Base-by-base conservation (phyloP, 2,329 filamentous ascomycete species). In the Chaetomium olivaceum region DNA sequence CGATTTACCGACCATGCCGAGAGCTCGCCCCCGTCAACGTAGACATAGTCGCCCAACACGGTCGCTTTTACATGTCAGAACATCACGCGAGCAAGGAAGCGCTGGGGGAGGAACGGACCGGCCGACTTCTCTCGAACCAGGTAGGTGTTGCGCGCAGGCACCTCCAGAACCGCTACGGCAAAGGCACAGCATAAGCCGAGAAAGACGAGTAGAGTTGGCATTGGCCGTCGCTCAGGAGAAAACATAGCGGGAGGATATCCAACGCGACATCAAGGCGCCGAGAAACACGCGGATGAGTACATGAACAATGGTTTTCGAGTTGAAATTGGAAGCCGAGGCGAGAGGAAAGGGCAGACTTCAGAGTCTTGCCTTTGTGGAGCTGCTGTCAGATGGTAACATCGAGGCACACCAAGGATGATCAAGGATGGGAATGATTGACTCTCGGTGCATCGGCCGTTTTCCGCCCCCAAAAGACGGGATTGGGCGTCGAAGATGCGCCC, bases 21-120 rank as follows among this genome's bases (percentile, higher is more conserved):
- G 3, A 71, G 21, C 50, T 70, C 65, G 8, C 69, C 69, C 5
- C 69, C 69, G n/a, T 70, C 68, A 16, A 71, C 58, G 58, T 71
- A 71, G n/a, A 70, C 65, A 58, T 67, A 67, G 25, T 67, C 36
- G 21, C 67, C 68, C 5, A 70, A 29, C 0, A 69, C 64, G 4
- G 64, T 64, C 8, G 64, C 68, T 25, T 2, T 48, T 9, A n/a
- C 8, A 23, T 23, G 46, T 48, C 9, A 48, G 46, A 23, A 48
- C 6, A 19, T 48, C 21, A 19, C 46, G n/a, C n/a, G 39, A 43
- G n/a, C n/a, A 23, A 48, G 8, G 5, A 54, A 54, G 12, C 51
- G 21, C 6, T 5, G 7, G 51, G 27, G 27, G 51, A 27, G 27
- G n/a, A n/a, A 29, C 25, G 25, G 19, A 54, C 51, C 51, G 27